Base-by-base conservation (phyloP, 192 early-diverging fungal genomes). In the Backusella sp. region DNA sequence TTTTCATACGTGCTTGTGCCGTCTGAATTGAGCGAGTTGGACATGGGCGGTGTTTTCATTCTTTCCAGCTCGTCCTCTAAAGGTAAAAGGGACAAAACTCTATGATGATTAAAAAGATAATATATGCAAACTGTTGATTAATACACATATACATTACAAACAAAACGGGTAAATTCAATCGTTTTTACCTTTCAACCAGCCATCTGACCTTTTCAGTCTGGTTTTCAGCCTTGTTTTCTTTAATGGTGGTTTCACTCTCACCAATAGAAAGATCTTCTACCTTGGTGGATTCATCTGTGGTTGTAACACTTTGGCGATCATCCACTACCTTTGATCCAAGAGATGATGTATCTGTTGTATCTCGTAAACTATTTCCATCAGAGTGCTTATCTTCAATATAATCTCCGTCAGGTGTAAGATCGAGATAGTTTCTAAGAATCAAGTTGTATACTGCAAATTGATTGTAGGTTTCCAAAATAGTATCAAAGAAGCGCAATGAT, bases 391-490 rank as follows among this genome's bases (percentile, higher is more conserved):
- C 79, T 35, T 80, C 74, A 21, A 73, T 69, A 32, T 83, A 77
- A 23, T 79, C 72, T 14, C 78, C 82, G 19, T 79, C 78, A 1
- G 77, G 72, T 23, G 71, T 69, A 12, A 78, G 76, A 72, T 80
- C 79, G 34, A 85, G 14, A 65, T 86, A 89, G 75, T 90, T 90
- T 66, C 88, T 81, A 28, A 90, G 82, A 8, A 88, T 83, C 21
- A 90, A 77, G 53, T 85, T 89, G 34, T 83, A 86, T 66, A 84
- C 82, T 1, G 86, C 88, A 84, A 90, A 89, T 73, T 90, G 89
- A 73, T 89, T 88, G 73, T 85, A 86, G 1, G 86, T 89, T 68
- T 84, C 77, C 19, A 90, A 74, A 15, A 90, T 84, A n/a, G 85
- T 83, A 74, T 90, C 89, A 73, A 90, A 90, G 36, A 90, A 79